Evolutionary conservation across 176 grass and related monocot species (phyloP).

Genomic region (Metroxylon sagu): DNA sequence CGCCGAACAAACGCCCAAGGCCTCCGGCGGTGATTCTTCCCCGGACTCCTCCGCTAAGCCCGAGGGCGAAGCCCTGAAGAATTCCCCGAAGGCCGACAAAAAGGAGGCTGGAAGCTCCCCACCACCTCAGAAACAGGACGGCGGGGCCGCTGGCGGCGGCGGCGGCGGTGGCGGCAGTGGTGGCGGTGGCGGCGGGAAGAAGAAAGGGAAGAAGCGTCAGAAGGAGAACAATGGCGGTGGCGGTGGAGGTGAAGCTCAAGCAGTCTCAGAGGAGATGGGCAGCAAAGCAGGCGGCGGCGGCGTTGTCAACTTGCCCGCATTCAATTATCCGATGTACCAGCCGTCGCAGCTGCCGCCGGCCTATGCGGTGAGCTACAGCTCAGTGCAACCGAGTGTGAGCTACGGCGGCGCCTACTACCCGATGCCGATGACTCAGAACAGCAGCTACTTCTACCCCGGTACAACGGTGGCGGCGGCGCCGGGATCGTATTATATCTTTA

Average conservation of each 20-base stretch:
- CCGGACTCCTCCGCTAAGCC: constrained; percentile 21
- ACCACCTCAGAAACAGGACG: constrained; percentile 28
- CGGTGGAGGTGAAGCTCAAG: constrained; percentile 10
- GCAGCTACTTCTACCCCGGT: constrained; percentile 13
- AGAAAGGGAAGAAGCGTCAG: constrained; percentile 21
- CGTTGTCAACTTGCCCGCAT: too few species aligned
- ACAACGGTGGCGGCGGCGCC: constrained; percentile 19
- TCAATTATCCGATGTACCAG: neutral
- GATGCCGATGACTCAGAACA: constrained; percentile 27
- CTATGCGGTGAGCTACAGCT: constrained; percentile 59
- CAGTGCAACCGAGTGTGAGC: constrained; percentile 53
- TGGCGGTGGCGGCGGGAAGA: constrained; percentile 16
- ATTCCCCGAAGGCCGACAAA: neutral
- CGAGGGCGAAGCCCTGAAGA: constrained; percentile 10
- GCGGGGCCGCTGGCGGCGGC: neutral
- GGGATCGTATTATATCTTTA: constrained; percentile 36
- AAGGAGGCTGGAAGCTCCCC: neutral
- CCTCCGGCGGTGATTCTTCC: constrained; percentile 28
- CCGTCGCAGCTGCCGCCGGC: constrained; percentile 31
- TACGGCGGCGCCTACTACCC: constrained; percentile 51
- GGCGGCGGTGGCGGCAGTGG: too few species aligned
- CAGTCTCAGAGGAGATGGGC: constrained; percentile 2
- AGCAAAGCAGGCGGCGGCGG: constrained; percentile 22
- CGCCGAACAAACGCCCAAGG: neutral
- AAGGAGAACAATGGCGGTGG: constrained; percentile 13